These are phyloP conservation scores for Dictyophora rubrovolvata DNA, from an alignment of 768 basidiomycete species.

Conservation along the genomic window DNA sequence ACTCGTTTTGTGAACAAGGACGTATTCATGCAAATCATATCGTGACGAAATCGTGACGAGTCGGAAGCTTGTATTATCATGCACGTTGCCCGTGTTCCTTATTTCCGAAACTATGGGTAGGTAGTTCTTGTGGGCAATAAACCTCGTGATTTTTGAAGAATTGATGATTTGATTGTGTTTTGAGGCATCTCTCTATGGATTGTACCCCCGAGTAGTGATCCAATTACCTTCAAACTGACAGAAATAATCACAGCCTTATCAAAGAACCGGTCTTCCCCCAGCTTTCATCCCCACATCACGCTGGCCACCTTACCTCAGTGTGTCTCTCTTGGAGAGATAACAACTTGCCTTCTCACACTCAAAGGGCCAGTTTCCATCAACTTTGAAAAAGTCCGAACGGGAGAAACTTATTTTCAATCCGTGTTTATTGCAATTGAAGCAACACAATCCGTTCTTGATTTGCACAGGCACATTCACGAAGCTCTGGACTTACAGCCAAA, in stretches of 20 bases:
- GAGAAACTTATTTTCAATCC: slow-evolving; percentile 60
- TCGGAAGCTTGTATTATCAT: no score
- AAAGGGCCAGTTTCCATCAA: slow-evolving; percentile 28
- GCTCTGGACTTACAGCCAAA: slow-evolving; percentile 28
- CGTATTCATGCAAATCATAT: no score
- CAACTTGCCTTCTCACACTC: slow-evolving; percentile 31
- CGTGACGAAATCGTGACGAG: no score
- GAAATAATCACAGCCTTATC: slow-evolving; percentile 30
- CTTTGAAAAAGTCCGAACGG: slow-evolving; percentile 47
- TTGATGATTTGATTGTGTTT: not conserved
- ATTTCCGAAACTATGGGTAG: not conserved
- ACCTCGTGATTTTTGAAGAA: not conserved
- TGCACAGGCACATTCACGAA: slow-evolving; percentile 41
- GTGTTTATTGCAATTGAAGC: slow-evolving; percentile 47
- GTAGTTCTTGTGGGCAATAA: not conserved
- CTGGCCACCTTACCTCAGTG: slow-evolving; percentile 36
- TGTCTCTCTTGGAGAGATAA: slow-evolving; percentile 17
- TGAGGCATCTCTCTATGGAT: slow-evolving; percentile 65
- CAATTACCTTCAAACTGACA: slow-evolving; percentile 33
- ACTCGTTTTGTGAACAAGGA: no score
- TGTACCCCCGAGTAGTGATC: slow-evolving; percentile 35
- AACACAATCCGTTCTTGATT: slow-evolving; percentile 31
- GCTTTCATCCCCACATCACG: slow-evolving; percentile 66
- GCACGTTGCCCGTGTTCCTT: no score
- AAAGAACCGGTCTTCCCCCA: slow-evolving; percentile 20